Evolutionary conservation across 179 eudicot genomes (phyloP).

Genomic region (Heliamphora pulchella): DNA sequence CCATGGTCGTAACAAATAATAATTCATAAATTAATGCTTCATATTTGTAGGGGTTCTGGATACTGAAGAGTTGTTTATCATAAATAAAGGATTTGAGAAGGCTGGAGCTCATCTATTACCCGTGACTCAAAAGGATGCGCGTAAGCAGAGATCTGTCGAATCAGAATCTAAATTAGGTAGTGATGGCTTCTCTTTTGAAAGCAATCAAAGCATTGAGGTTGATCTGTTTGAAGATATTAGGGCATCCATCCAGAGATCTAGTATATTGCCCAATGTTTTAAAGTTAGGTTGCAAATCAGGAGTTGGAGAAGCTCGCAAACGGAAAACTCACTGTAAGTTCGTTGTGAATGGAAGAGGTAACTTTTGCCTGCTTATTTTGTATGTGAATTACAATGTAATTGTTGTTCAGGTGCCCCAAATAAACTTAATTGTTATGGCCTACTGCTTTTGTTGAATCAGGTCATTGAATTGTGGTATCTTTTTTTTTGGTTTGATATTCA

Average conservation of each 20-base stretch:
- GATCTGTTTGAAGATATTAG: constrained; percentile 20
- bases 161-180: constrained; percentile 11
- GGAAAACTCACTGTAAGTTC: constrained; percentile 20
- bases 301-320: constrained; percentile 12
- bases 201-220: neutral
- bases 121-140: constrained; percentile 16
- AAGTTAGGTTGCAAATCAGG: constrained; percentile 16
- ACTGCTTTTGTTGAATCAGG: no score
- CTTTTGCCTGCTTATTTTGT: neutral
- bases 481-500: neutral
- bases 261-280: constrained; percentile 22
- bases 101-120: constrained; percentile 18
- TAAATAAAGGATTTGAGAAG: constrained; percentile 43
- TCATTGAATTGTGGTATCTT: neutral
- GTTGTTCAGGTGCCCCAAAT: neutral
- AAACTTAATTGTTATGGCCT: neutral
- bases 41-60: constrained; percentile 45
- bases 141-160: constrained; percentile 24
- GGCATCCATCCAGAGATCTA: constrained; percentile 23
- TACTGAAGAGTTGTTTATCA: constrained; percentile 44
- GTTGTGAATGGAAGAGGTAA: neutral
- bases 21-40: neutral
- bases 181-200: constrained; percentile 17
- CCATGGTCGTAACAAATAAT: neutral
- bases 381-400: neutral